Evolutionary conservation across 352 stramenopile genomes (phyloP).

Genomic region (Phytophthora pluvialis): DNA sequence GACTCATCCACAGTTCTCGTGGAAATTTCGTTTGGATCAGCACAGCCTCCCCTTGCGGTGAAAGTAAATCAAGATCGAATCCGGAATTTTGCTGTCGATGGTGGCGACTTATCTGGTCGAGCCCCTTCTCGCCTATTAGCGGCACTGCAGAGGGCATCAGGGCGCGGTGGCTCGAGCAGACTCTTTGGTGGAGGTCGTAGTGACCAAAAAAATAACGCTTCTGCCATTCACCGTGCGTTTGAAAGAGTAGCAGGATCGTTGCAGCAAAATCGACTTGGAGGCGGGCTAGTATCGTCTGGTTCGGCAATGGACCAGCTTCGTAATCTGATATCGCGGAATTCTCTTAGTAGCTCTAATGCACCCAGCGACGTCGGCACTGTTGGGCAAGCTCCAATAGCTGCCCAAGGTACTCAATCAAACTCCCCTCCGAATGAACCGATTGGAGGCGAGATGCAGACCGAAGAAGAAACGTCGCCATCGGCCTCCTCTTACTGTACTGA

Average conservation of each 20-base stretch:
- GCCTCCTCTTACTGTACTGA: slow-evolving; percentile 4
- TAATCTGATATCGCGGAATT: slow-evolving; percentile 53
- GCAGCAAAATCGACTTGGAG: slow-evolving; percentile 33
- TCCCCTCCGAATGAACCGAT: slow-evolving; percentile 20
- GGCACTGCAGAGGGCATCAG: slow-evolving; percentile 56
- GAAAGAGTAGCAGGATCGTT: slow-evolving; percentile 50
- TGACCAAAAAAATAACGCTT: slow-evolving; percentile 28
- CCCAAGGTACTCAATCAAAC: slow-evolving; percentile 7
- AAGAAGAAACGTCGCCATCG: slow-evolving; percentile 23
- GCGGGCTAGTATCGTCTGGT: slow-evolving; percentile 25
- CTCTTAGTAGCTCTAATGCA: slow-evolving; percentile 20
- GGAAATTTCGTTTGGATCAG: slow-evolving; percentile 56
- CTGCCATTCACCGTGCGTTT: slow-evolving; percentile 50
- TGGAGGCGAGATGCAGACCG: slow-evolving; percentile 29
- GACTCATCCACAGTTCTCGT: slow-evolving; percentile 55
- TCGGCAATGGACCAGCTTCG: slow-evolving; percentile 61
- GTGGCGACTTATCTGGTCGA: slow-evolving; percentile 21
- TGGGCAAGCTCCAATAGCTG: slow-evolving; percentile 9
- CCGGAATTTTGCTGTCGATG: slow-evolving; percentile 58
- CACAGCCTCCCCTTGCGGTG: slow-evolving; percentile 38
- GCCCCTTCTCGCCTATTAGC: slow-evolving; percentile 62
- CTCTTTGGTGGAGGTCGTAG: slow-evolving; percentile 24
- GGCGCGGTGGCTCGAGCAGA: slow-evolving; percentile 30
- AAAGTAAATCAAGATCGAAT: slow-evolving; percentile 70
- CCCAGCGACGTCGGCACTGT: slow-evolving; percentile 16